These are phyloP conservation scores for Aspergillus nomiae DNA, from an alignment of 2,329 filamentous ascomycete species.

Conservation along the genomic window DNA sequence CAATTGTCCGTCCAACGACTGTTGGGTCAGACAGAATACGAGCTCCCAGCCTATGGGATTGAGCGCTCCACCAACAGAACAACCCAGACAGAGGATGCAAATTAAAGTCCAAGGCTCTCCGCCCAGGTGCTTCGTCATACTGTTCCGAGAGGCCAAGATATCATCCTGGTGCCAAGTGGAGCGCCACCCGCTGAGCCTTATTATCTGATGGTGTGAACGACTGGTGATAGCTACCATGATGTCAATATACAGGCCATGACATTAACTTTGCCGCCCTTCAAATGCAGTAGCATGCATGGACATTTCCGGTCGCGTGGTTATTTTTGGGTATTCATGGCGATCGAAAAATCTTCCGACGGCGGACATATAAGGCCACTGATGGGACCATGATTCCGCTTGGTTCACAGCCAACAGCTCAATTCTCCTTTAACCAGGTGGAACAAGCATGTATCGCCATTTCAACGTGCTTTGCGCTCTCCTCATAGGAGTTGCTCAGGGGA, in stretches of 20 bases:
- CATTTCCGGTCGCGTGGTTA: not conserved
- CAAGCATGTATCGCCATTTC: not conserved
- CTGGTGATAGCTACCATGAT: not conserved
- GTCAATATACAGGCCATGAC: not conserved
- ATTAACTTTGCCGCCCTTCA: not conserved
- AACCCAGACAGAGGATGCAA: not conserved
- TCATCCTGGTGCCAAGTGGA: not conserved
- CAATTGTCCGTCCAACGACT: not conserved
- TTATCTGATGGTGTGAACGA: not conserved
- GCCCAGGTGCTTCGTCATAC: not conserved
- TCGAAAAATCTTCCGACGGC: not conserved
- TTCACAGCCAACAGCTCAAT: no score
- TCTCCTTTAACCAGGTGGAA: not conserved
- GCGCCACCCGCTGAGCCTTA: not conserved
- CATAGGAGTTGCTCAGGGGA: not conserved
- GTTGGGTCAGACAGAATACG: not conserved
- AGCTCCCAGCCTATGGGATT: not conserved
- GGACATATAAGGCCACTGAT: not conserved
- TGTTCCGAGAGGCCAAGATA: not conserved
- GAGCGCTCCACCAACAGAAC: not conserved
- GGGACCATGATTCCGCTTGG: no score
- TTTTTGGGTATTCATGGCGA: not conserved
- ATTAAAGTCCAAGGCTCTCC: not conserved
- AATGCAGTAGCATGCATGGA: no score
- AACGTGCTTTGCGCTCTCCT: not conserved